Evolutionary conservation across 495 filamentous ascomycete species (phyloP), one percentile per base, ranked within the genome.

Genomic region (Bacidia gigantensis): DNA sequence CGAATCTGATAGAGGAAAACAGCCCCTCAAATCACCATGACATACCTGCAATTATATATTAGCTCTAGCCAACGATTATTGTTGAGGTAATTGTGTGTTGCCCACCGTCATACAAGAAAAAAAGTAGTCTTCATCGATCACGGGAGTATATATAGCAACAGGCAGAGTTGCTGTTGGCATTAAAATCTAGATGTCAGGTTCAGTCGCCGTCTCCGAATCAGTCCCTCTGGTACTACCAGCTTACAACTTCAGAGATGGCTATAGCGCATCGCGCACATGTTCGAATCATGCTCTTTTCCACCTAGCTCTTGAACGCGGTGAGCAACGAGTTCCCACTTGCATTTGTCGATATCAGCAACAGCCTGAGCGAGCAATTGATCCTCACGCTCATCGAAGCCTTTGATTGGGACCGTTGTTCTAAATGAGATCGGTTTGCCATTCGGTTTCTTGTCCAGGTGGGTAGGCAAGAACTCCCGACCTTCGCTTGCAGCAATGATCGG

Each of bases 401-500:
- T 21, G 44, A 47, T 22, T 3, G 26, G 26, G 22, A 38, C 11
- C 1, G 26, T 3, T 14, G 38, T 35, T 35, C 26, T 46, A 0
- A 47, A 20, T 0, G 12, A 17, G 9, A 39, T 45, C 21, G 40
- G 23, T 5, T n/a, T 5, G 11, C 24, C 23, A 12, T 39, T 60
- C 10, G 42, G 29, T n/a, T 24, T 38, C n/a, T 26, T 17, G 21
- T 53, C 53, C 9, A 43, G 17, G 5, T 44, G 5, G 29, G 29
- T 51, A 3, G 50, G 48, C 3, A 22, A 22, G 35, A 45, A 65
- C 25, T 46, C 41, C 21, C 65, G 58, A 18, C 64, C 64, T 0
- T 40, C 38, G 24, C 45, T 29, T 26, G 54, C 46, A 10, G 64
- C 64, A 24, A 65, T 58, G 5, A 48, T 32, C 5, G 55, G 56